A percentile compares a stretch with the other conserved stretches of the same genome.
These are phyloP conservation scores for Warburgia ugandensis DNA, from an alignment of 164 flowering plant genomes.

Conservation along the genomic window DNA sequence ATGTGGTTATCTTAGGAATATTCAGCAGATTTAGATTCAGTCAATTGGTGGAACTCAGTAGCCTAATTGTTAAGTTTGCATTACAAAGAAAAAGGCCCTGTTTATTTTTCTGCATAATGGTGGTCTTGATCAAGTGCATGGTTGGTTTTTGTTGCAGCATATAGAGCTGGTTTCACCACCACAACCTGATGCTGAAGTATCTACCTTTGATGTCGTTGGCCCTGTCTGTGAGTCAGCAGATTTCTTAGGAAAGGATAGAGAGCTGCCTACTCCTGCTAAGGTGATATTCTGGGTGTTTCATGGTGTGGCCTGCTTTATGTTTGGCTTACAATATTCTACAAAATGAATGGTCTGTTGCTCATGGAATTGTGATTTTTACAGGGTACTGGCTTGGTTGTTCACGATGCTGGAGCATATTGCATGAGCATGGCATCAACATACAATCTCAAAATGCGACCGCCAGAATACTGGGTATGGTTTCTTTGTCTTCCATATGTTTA, in stretches of 20 bases:
- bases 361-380: constrained; percentile 17
- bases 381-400: constrained; percentile 96
- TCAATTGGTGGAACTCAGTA: no score
- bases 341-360: no score
- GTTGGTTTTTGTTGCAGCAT: constrained; percentile 45
- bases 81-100: no score
- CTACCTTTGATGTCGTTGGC: constrained; percentile 93
- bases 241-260: constrained; percentile 93
- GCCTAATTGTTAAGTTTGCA: no score
- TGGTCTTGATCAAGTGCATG: constrained; percentile 3
- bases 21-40: no score
- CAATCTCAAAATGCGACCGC: constrained; percentile 99
- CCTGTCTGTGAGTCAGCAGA: constrained; percentile 98
- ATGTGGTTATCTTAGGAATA: no score
- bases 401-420: constrained; percentile 99
- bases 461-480: constrained; percentile 85
- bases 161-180: constrained; percentile 88
- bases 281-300: constrained; percentile 19
- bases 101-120: no score
- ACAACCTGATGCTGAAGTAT: constrained; percentile 45
- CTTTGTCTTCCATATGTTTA: not conserved
- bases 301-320: not conserved
- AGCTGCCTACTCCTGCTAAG: constrained; percentile 79
- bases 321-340: not conserved
- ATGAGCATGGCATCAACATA: constrained; percentile 99